Percentiles rank a stretch among this genome's conserved stretches.
These are phyloP conservation scores for Davidsoniella virescens DNA, from an alignment of 2,329 filamentous ascomycete species.

Conservation along the genomic window DNA sequence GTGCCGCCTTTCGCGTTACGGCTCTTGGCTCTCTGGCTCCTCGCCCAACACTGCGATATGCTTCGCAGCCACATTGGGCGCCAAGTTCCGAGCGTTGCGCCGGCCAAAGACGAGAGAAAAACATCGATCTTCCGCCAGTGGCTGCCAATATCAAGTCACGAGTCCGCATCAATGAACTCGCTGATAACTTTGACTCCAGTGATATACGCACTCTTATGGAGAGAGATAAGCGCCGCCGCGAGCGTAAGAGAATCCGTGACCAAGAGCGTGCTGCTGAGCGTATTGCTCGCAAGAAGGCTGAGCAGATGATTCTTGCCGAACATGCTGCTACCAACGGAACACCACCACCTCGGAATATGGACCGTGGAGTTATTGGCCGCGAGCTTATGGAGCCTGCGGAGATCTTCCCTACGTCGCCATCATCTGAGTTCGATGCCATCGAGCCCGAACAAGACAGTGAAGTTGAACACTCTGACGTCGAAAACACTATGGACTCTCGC, in stretches of 20 bases:
- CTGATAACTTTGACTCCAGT: slow-evolving; percentile 70
- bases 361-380: slow-evolving; percentile 13
- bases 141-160: slow-evolving; percentile 47
- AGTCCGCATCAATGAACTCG: slow-evolving; percentile 53
- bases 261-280: slow-evolving; percentile 46
- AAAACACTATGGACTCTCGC: background rate
- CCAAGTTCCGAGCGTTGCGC: slow-evolving; percentile 29
- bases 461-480: too few species aligned
- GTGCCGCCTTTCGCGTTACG: slow-evolving; percentile 62
- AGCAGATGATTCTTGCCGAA: background rate
- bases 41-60: slow-evolving; percentile 65
- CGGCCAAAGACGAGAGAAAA: slow-evolving; percentile 29
- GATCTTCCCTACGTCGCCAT: slow-evolving; percentile 1
- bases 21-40: slow-evolving; percentile 69
- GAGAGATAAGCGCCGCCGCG: slow-evolving; percentile 63
- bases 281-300: slow-evolving; percentile 10
- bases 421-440: background rate
- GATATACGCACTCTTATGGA: slow-evolving; percentile 83
- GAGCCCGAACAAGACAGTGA: background rate
- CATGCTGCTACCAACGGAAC: slow-evolving; percentile 3
- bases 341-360: slow-evolving; percentile 6
- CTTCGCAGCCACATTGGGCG: slow-evolving; percentile 44
- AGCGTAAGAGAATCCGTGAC: slow-evolving; percentile 54
- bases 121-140: slow-evolving; percentile 35
- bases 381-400: slow-evolving; percentile 13